A percentile compares a stretch with the other conserved stretches of the same genome.
Evolutionary conservation across 441 rosid species (phyloP).

Genomic region (Hura crepitans): DNA sequence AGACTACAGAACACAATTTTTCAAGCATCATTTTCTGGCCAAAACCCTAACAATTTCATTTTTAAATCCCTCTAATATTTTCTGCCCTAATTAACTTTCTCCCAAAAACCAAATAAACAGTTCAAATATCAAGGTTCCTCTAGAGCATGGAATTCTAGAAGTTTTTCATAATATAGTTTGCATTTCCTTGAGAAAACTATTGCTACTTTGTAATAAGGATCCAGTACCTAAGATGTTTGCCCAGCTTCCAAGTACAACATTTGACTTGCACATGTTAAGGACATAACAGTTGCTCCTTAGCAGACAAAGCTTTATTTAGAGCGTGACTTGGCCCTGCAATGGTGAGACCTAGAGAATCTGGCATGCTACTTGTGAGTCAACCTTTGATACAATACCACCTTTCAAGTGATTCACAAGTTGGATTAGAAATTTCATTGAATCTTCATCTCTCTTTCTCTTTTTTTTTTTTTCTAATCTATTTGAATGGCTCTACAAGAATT

Average conservation of each 20-base stretch:
- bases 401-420: background rate
- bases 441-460: background rate
- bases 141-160: no score
- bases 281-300: background rate
- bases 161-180: background rate
- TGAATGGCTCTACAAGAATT: constrained; percentile 2
- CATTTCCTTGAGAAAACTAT: background rate
- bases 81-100: background rate
- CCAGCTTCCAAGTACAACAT: background rate
- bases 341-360: background rate
- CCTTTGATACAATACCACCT: background rate
- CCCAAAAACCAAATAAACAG: background rate
- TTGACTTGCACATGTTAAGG: background rate
- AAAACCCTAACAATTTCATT: background rate
- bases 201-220: background rate
- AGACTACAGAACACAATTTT: background rate
- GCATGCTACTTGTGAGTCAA: background rate
- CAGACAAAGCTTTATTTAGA: background rate
- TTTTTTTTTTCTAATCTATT: background rate
- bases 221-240: background rate
- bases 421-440: background rate
- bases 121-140: no score
- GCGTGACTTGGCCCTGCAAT: background rate
- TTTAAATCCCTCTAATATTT: background rate
- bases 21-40: background rate